Conservation (phyloP, 345 rosid genomes). For the Brassica rapa region DNA sequence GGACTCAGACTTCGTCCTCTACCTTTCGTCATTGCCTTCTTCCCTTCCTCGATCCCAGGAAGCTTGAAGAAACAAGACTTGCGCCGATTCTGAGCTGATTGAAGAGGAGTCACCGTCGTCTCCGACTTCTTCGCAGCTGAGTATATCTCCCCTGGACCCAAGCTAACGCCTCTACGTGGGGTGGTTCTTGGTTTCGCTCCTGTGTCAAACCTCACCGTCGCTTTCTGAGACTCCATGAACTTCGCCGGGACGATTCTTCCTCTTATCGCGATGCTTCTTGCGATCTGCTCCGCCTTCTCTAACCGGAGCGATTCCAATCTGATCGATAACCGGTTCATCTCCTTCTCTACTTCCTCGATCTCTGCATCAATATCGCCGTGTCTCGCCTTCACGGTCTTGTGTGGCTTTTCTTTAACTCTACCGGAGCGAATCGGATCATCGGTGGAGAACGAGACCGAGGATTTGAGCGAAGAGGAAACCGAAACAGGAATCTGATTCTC, state of each 20-base stretch:
- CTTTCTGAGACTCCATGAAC: constrained; percentile 73
- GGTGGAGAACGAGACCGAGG: constrained; percentile 18
- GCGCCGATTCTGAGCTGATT: constrained; percentile 68
- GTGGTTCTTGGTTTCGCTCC: constrained; percentile 47
- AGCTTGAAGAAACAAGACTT: constrained; percentile 91
- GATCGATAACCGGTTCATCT: constrained; percentile 62
- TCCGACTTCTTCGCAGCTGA: constrained; percentile 50
- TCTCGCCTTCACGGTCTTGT: constrained; percentile 25
- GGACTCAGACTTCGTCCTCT: constrained; percentile 83
- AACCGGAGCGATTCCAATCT: constrained; percentile 73
- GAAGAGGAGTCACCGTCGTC: constrained; percentile 60
- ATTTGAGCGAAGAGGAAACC: constrained; percentile 15
- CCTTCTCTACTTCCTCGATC: constrained; percentile 79
- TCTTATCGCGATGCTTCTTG: constrained; percentile 47
- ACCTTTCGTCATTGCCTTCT: constrained; percentile 63
- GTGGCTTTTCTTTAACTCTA: constrained; percentile 34
- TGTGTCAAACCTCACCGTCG: constrained; percentile 45
- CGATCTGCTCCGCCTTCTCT: constrained; percentile 60
- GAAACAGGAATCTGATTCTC: constrained; percentile 28
- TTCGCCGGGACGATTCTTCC: constrained; percentile 75
- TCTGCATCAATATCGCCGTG: constrained; percentile 63
- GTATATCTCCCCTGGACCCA: constrained; percentile 84
- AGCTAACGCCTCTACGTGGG: constrained; percentile 72
- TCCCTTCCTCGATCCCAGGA: constrained; percentile 71
- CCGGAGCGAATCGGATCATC: constrained; percentile 44